These are phyloP conservation scores for Plasmodium sp. DNA, from an alignment of 169 alveolate genomes.

Conservation along the genomic window DNA sequence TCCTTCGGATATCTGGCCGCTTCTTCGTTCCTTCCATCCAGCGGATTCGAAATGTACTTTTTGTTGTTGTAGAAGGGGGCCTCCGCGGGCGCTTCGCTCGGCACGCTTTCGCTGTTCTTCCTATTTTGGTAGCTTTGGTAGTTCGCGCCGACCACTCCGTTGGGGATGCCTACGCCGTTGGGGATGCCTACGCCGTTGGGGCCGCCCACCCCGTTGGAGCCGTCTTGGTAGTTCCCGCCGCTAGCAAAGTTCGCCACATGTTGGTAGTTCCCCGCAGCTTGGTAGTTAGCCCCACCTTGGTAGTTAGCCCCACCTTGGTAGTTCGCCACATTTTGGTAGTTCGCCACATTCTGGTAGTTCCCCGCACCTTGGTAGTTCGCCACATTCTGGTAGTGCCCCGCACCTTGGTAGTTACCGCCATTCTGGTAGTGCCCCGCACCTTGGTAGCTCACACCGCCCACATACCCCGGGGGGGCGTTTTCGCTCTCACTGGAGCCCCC, in stretches of 20 bases:
- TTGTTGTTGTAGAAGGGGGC: constrained; percentile 8
- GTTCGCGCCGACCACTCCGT: not conserved
- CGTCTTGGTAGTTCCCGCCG: not conserved
- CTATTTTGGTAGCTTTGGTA: constrained; percentile 12
- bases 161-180: not conserved
- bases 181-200: not conserved
- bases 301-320: too few species aligned
- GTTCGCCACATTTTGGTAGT: too few species aligned
- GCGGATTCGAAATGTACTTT: constrained; percentile 9
- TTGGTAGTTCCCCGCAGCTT: too few species aligned
- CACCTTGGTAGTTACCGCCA: not conserved
- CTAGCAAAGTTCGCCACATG: not conserved
- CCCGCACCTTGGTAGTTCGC: too few species aligned
- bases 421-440: not conserved
- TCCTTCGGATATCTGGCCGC: not conserved
- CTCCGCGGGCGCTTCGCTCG: not conserved
- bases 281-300: too few species aligned
- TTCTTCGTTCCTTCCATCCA: constrained; percentile 43
- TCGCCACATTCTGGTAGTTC: too few species aligned
- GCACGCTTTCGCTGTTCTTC: not conserved
- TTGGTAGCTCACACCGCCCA: not conserved
- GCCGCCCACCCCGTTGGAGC: not conserved
- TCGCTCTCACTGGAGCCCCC: constrained; percentile 17
- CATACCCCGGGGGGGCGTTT: not conserved
- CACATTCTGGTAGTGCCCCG: too few species aligned